Percentiles rank a stretch among this genome's conserved stretches.
Evolutionary conservation across 768 basidiomycete genomes (phyloP).

Genomic region (Tricholoma sp.): DNA sequence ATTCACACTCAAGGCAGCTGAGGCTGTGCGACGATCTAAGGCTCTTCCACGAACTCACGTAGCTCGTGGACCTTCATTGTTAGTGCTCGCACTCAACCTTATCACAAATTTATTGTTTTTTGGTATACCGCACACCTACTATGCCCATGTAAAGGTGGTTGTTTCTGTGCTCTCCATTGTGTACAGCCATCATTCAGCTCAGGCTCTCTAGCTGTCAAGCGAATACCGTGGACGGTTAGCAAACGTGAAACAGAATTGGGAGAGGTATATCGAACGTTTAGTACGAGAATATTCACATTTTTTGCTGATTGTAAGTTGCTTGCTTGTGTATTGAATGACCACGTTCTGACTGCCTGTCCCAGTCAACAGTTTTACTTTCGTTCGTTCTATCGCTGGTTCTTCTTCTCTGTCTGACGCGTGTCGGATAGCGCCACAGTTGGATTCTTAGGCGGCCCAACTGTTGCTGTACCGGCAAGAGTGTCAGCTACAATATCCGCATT

Average conservation of each 20-base stretch:
- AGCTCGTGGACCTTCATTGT: slow-evolving; percentile 14
- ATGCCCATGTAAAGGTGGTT: slow-evolving; percentile 39
- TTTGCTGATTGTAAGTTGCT: slow-evolving; percentile 42
- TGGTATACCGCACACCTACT: slow-evolving; percentile 48
- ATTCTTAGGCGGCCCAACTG: slow-evolving; percentile 38
- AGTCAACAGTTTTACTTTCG: slow-evolving; percentile 52
- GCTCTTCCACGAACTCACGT: slow-evolving; percentile 8
- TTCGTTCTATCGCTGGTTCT: slow-evolving; percentile 19
- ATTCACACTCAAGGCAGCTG: slow-evolving; percentile 29
- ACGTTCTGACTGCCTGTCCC: background rate
- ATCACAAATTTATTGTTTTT: slow-evolving; percentile 43
- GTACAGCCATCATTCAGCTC: background rate
- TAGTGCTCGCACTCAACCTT: slow-evolving; percentile 27
- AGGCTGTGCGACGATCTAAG: slow-evolving; percentile 15
- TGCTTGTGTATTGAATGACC: background rate
- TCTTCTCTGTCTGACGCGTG: background rate
- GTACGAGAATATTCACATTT: slow-evolving; percentile 54
- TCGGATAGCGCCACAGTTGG: slow-evolving; percentile 43
- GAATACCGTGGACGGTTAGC: slow-evolving; percentile 46
- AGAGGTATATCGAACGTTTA: slow-evolving; percentile 43
- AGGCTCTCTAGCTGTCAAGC: slow-evolving; percentile 26
- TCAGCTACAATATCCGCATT: slow-evolving; percentile 43
- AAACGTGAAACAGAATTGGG: slow-evolving; percentile 45
- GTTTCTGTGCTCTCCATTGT: background rate
- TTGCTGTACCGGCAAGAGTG: slow-evolving; percentile 29